A percentile compares a stretch with the other conserved stretches of the same genome.
Conservation (phyloP, 148 eudicot species). For the Gaultheria prostrata region DNA sequence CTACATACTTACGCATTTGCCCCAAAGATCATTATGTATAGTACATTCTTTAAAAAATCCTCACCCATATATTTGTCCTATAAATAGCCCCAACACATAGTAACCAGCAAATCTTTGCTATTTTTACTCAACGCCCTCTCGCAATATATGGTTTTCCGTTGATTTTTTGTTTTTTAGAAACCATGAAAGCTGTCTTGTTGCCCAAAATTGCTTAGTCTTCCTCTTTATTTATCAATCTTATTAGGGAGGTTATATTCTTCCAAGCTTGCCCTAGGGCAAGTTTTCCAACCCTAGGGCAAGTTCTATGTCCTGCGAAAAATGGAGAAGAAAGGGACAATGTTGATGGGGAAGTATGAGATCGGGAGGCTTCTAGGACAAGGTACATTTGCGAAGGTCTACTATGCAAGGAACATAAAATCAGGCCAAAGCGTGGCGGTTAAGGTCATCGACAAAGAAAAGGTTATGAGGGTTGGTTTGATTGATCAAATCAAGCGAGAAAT, state of each 20-base stretch:
- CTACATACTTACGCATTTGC: neutral
- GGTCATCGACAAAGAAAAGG: slow-evolving; percentile 63
- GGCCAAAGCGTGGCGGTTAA: slow-evolving; percentile 67
- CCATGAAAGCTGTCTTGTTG: neutral
- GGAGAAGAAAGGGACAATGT: slow-evolving; percentile 55
- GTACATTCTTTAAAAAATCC: neutral
- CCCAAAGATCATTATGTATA: neutral
- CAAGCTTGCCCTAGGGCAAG: slow-evolving; percentile 11
- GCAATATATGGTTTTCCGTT: neutral
- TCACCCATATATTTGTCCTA: neutral
- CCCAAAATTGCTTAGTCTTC: neutral
- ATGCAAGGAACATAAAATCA: slow-evolving; percentile 42
- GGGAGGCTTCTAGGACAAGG: slow-evolving; percentile 76
- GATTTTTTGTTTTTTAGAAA: neutral
- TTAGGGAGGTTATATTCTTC: neutral
- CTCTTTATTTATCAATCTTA: neutral
- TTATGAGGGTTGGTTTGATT: slow-evolving; percentile 52
- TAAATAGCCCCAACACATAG: neutral
- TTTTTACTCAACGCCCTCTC: neutral
- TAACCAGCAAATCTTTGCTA: slow-evolving; percentile 5
- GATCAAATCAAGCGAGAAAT: slow-evolving; percentile 77
- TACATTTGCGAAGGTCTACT: slow-evolving; percentile 72
- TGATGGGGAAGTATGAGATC: slow-evolving; percentile 66
- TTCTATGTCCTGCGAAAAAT: slow-evolving; percentile 7
- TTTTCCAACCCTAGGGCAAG: neutral